Evolutionary conservation across 2,329 filamentous ascomycete species (phyloP).

Genomic region (Ophiostoma populinum): DNA sequence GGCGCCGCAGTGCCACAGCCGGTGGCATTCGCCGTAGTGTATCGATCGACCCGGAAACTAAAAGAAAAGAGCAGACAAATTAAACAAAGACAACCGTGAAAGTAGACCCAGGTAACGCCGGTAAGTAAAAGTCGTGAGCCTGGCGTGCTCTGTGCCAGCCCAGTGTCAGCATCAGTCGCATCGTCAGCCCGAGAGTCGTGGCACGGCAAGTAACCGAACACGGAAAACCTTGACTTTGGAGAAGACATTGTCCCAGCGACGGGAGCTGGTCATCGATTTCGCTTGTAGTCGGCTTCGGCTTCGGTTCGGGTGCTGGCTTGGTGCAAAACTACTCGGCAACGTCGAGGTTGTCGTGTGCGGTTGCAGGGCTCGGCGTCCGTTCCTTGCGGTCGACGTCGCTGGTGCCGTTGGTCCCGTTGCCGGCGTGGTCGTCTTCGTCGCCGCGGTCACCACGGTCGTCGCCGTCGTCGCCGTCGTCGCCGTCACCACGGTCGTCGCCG

Average conservation of each 20-base stretch:
- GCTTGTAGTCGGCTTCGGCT: too few relatives aligned
- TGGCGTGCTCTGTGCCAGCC: too few relatives aligned
- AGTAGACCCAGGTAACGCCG: too few relatives aligned
- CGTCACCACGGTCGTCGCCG: conserved; percentile 27
- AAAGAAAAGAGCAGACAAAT: conserved; percentile 5
- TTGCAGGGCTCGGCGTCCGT: conserved; percentile 34
- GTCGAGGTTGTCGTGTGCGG: conserved; percentile 86
- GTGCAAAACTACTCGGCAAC: conserved; percentile 54
- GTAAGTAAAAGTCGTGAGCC: too few relatives aligned
- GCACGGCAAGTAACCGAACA: too few relatives aligned
- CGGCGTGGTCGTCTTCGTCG: conserved; percentile 50
- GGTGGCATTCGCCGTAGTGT: background rate
- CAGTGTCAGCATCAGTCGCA: too few relatives aligned
- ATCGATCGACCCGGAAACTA: conserved; percentile 11
- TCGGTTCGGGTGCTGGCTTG: too few relatives aligned
- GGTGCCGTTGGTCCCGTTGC: conserved; percentile 46
- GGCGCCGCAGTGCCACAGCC: too few relatives aligned
- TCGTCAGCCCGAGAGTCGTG: too few relatives aligned
- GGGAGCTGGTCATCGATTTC: too few relatives aligned
- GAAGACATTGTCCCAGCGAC: too few relatives aligned
- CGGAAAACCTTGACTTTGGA: too few relatives aligned
- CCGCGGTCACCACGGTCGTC: conserved; percentile 38
- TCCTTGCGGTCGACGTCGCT: conserved; percentile 71
- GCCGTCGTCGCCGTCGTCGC: conserved; percentile 34
- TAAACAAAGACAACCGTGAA: conserved; percentile 1